Conservation (phyloP, 2,329 filamentous ascomycete genomes). For the Neocucurbitaria cava region DNA sequence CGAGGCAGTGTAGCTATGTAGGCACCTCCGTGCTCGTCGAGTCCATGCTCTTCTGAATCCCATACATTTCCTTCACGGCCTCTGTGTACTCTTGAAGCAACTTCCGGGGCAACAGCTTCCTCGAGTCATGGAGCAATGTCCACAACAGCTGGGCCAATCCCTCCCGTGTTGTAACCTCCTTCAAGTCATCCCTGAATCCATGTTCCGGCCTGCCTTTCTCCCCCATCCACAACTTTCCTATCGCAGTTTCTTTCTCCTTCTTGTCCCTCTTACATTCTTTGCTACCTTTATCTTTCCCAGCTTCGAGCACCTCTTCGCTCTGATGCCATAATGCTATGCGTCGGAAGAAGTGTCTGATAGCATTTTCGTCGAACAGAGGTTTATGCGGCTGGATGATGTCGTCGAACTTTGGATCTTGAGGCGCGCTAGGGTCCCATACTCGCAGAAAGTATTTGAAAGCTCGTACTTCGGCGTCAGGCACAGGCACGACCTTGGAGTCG, state of each 20-base stretch:
- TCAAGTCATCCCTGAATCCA: conserved; percentile 19
- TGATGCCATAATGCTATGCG: conserved; percentile 30
- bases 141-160: conserved; percentile 34
- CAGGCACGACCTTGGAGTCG: conserved; percentile 16
- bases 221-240: conserved; percentile 20
- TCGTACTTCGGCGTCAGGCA: conserved; percentile 29
- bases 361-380: conserved; percentile 25
- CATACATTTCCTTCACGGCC: conserved; percentile 29
- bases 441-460: conserved; percentile 29
- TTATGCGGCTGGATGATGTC: conserved; percentile 10
- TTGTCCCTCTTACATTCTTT: conserved; percentile 7
- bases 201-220: conserved; percentile 14
- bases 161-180: conserved; percentile 31
- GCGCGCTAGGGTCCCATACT: conserved; percentile 22
- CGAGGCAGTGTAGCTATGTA: neutral
- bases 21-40: neutral
- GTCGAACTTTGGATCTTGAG: conserved; percentile 26
- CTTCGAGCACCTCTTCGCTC: conserved; percentile 20
- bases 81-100: conserved; percentile 20
- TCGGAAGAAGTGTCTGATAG: conserved; percentile 29
- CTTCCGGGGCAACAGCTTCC: conserved; percentile 13
- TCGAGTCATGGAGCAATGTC: conserved; percentile 27
- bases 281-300: conserved; percentile 14
- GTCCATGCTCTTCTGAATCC: conserved; percentile 6
- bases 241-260: conserved; percentile 8